Evolutionary conservation across 2,329 filamentous ascomycete species (phyloP).

Genomic region (Gnomoniopsis sp.): DNA sequence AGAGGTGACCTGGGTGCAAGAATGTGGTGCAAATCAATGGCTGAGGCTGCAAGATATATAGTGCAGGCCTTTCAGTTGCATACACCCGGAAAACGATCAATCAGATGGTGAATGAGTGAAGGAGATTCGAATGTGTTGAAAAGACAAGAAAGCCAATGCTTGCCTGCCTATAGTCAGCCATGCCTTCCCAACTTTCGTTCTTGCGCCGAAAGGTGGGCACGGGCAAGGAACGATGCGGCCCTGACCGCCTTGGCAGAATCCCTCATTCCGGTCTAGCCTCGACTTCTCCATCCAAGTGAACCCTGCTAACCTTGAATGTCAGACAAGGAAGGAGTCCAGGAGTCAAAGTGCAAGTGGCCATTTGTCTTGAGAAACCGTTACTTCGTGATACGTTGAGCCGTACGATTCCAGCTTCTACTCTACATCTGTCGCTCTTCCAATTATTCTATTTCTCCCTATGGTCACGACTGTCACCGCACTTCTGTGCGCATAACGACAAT

Average conservation of each 20-base stretch:
- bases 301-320: neutral
- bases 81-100: neutral
- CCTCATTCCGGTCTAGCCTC: neutral
- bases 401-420: neutral
- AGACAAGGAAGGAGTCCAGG: no score
- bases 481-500: slow-evolving; percentile 1
- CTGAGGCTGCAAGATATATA: neutral
- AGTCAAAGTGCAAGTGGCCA: neutral
- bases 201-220: neutral
- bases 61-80: neutral
- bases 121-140: slow-evolving; percentile 3
- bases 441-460: slow-evolving; percentile 11
- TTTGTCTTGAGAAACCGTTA: neutral
- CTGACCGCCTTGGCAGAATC: slow-evolving; percentile 3
- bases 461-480: slow-evolving; percentile 5
- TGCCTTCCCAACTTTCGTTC: neutral
- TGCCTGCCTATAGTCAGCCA: slow-evolving; percentile 14
- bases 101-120: neutral
- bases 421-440: neutral
- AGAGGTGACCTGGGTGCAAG: neutral
- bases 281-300: no score
- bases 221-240: neutral
- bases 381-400: neutral
- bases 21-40: neutral
- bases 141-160: slow-evolving; percentile 13